phyloP scores from a whole-genome alignment of 2,329 filamentous ascomycete species.

The Nemania serpens region DNA sequence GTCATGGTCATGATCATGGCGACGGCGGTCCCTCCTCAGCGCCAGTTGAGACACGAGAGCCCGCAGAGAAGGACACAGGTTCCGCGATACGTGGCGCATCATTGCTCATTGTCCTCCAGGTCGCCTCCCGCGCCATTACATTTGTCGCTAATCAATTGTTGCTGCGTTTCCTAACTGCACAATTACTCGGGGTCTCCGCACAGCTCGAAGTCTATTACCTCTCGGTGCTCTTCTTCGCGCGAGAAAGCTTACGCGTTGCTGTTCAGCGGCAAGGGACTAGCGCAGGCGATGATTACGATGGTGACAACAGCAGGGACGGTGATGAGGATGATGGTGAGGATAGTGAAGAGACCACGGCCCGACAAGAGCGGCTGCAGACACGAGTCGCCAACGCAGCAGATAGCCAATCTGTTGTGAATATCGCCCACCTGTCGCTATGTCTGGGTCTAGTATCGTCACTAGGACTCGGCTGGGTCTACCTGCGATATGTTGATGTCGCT shows the following conservation, averaged over 20 bases:
- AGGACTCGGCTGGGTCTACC: slow-evolving; percentile 70
- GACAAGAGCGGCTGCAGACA: neutral
- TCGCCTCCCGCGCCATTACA: slow-evolving; percentile 84
- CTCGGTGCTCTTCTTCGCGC: slow-evolving; percentile 90
- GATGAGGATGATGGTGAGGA: neutral
- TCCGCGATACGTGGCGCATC: slow-evolving; percentile 71
- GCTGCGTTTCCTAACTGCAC: slow-evolving; percentile 83
- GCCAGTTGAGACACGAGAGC: neutral
- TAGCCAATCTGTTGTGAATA: slow-evolving; percentile 81
- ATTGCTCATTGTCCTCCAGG: slow-evolving; percentile 84
- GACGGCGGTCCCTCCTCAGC: neutral
- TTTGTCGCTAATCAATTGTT: slow-evolving; percentile 92
- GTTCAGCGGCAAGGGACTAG: slow-evolving; percentile 71
- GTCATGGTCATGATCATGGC: neutral
- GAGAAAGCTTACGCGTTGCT: slow-evolving; percentile 89
- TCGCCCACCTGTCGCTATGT: slow-evolving; percentile 78
- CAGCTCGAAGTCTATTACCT: slow-evolving; percentile 94
- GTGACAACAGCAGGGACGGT: neutral
- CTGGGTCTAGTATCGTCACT: slow-evolving; percentile 70
- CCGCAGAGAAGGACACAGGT: slow-evolving; percentile 20
- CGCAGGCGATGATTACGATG: neutral
- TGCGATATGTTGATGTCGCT: slow-evolving; percentile 53
- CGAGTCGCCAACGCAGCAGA: slow-evolving; percentile 41
- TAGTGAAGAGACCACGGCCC: neutral
- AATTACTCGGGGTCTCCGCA: slow-evolving; percentile 80